Percentiles rank a stretch among this genome's conserved stretches.
These are phyloP conservation scores for Tricholoma matsutake DNA, from an alignment of 768 basidiomycete species.

Conservation along the genomic window DNA sequence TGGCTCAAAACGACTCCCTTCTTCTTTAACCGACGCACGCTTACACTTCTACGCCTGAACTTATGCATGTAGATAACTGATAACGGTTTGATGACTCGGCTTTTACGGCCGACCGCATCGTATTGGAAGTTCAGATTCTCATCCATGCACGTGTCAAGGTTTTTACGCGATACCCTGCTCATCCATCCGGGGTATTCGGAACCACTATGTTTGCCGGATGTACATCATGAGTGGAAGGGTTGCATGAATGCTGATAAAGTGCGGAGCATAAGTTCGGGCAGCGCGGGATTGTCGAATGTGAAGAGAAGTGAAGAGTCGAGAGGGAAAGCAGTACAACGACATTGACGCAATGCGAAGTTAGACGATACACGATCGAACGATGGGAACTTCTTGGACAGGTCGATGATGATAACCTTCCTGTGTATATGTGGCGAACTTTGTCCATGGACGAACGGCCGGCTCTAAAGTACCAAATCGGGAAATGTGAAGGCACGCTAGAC, in stretches of 20 bases:
- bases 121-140: slow-evolving; percentile 3
- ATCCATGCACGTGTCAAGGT: slow-evolving; percentile 11
- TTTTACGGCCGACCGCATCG: slow-evolving; percentile 18
- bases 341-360: not conserved
- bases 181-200: slow-evolving; percentile 12
- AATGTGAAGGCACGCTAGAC: slow-evolving; percentile 28
- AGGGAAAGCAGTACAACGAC: not conserved
- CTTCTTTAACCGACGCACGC: not conserved
- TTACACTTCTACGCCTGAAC: not conserved
- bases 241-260: slow-evolving; percentile 1
- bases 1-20: not conserved
- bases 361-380: slow-evolving; percentile 5
- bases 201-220: slow-evolving; percentile 1
- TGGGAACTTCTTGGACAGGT: slow-evolving; percentile 3
- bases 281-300: not conserved
- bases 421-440: slow-evolving; percentile 11
- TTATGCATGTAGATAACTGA: not conserved
- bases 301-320: no score
- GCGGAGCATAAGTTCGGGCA: slow-evolving; percentile 7
- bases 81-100: slow-evolving; percentile 12
- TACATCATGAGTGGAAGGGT: not conserved
- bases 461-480: slow-evolving; percentile 31
- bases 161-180: slow-evolving; percentile 21
- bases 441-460: slow-evolving; percentile 27
- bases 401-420: slow-evolving; percentile 10